phyloP scores from a whole-genome alignment of 805 yeast genomes.

The Yarrowia porcina region DNA sequence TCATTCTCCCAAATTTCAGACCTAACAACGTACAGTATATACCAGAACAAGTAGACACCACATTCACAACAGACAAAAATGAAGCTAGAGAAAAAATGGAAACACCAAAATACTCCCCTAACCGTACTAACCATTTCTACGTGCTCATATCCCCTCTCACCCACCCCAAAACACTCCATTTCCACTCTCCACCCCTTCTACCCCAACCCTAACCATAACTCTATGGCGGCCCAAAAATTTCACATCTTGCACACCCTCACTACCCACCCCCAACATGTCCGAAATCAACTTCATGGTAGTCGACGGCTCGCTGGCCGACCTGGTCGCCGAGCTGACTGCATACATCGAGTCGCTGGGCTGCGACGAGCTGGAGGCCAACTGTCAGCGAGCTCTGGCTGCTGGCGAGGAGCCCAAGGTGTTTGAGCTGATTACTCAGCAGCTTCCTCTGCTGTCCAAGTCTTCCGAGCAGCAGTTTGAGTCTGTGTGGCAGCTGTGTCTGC shows the following conservation, averaged over 20 bases:
- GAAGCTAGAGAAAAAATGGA: too few relatives aligned
- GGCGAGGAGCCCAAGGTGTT: conserved; percentile 33
- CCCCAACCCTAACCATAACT: conserved; percentile 16
- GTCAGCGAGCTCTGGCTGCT: conserved; percentile 25
- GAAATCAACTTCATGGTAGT: conserved; percentile 38
- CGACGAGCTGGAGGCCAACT: conserved; percentile 28
- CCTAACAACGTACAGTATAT: too few relatives aligned
- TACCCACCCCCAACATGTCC: conserved; percentile 9
- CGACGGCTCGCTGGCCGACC: conserved; percentile 41
- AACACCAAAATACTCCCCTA: too few relatives aligned
- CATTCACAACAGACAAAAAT: too few relatives aligned
- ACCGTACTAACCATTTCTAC: not conserved
- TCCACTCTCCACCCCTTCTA: not conserved
- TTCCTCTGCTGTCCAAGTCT: conserved; percentile 35
- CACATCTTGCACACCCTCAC: not conserved
- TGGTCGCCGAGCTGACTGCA: conserved; percentile 39
- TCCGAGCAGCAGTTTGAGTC: conserved; percentile 42
- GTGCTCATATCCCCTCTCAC: too few relatives aligned
- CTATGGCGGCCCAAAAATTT: not conserved
- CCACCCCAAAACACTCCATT: not conserved
- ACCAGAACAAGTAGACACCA: too few relatives aligned
- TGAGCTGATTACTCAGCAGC: conserved; percentile 36
- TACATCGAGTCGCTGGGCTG: conserved; percentile 39
- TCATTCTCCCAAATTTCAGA: too few relatives aligned
- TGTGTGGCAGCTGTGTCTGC: conserved; percentile 41